A percentile compares a stretch with the other conserved stretches of the same genome.
phyloP scores from a whole-genome alignment of 73 alveolate species.

The Paramecium tetraurelia region DNA sequence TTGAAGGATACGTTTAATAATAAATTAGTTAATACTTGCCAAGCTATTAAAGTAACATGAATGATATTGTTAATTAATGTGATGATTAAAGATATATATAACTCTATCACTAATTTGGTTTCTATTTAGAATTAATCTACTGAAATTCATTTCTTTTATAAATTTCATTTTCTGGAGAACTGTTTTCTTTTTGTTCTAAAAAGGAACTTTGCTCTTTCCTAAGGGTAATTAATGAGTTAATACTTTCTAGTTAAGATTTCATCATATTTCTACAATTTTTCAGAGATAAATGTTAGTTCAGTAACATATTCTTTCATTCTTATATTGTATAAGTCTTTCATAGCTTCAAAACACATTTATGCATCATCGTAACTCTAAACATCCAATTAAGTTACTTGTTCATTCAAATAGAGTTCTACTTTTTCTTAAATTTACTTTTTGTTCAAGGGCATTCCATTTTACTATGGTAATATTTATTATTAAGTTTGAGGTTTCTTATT shows the following conservation, averaged over 20 bases:
- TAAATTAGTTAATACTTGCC: background rate
- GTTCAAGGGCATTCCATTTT: background rate
- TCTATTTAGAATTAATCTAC: background rate
- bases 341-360: slow-evolving; percentile 51
- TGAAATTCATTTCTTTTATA: slow-evolving; percentile 5
- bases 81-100: background rate
- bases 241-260: slow-evolving; percentile 46
- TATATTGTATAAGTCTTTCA: slow-evolving; percentile 52
- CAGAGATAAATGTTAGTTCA: slow-evolving; percentile 54
- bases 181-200: background rate
- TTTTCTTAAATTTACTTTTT: background rate
- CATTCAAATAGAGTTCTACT: slow-evolving; percentile 54
- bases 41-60: background rate
- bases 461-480: background rate
- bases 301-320: slow-evolving; percentile 59
- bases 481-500: background rate
- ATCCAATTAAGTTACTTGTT: background rate
- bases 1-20: background rate
- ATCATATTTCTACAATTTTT: slow-evolving; percentile 55
- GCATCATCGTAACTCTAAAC: slow-evolving; percentile 51
- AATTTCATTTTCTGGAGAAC: slow-evolving; percentile 39
- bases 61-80: background rate
- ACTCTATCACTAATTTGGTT: background rate
- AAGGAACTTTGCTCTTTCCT: slow-evolving; percentile 30
- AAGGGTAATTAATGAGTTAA: background rate